Conservation (phyloP, 1,284 basidiomycete species). For the Tilletia caries region DNA sequence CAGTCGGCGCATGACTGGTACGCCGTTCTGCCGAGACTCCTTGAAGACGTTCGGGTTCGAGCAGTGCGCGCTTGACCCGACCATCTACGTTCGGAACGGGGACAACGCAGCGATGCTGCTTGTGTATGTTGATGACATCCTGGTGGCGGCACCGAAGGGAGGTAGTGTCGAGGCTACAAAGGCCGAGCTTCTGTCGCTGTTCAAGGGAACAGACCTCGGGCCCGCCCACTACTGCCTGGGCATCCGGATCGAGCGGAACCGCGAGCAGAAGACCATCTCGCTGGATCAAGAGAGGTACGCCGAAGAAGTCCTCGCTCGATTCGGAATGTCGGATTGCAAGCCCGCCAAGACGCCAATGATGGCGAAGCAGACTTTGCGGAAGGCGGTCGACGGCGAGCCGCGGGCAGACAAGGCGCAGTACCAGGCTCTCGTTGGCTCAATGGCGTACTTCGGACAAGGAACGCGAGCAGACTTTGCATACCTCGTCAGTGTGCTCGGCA, state of each 20-base stretch:
- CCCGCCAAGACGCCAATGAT: neutral
- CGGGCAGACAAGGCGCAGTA: neutral
- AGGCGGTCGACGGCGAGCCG: neutral
- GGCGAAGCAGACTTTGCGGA: neutral
- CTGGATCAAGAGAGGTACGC: neutral
- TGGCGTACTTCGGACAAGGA: conserved; percentile 56
- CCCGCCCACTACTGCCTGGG: neutral
- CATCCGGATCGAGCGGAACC: neutral
- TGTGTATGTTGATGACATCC: neutral
- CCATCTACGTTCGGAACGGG: neutral
- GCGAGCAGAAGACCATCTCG: neutral
- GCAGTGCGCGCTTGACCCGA: neutral
- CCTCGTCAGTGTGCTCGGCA: conserved; percentile 54
- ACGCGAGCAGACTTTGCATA: conserved; percentile 57
- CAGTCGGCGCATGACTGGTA: neutral
- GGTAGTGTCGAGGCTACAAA: neutral
- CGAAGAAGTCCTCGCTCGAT: neutral
- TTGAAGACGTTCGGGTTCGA: neutral
- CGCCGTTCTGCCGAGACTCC: neutral
- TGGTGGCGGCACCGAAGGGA: neutral
- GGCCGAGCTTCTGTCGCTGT: neutral
- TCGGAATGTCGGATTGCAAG: conserved; percentile 1
- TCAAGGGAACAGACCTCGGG: neutral
- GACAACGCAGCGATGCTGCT: neutral
- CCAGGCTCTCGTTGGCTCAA: conserved; percentile 48